These are phyloP conservation scores for Chalara sp. DNA, from an alignment of 2,329 filamentous ascomycete species.

Conservation along the genomic window DNA sequence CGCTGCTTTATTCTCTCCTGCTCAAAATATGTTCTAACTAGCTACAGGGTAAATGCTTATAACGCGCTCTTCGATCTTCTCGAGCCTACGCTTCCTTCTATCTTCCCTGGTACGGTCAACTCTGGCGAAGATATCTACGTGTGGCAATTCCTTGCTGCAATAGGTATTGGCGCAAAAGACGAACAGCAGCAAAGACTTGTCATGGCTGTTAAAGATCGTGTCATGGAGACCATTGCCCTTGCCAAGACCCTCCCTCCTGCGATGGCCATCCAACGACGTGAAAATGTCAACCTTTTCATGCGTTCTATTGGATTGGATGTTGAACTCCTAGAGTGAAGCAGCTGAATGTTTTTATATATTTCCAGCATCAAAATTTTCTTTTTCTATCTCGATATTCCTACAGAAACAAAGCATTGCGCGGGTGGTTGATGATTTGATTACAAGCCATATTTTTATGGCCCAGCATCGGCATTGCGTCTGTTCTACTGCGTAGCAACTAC, in stretches of 20 bases:
- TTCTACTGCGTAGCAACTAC: neutral
- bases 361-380: neutral
- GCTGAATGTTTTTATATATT: neutral
- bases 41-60: constrained; percentile 63
- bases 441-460: neutral
- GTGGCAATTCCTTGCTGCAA: constrained; percentile 94
- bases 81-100: constrained; percentile 73
- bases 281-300: constrained; percentile 98
- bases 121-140: constrained; percentile 91
- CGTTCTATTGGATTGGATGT: constrained; percentile 97
- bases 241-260: constrained; percentile 84
- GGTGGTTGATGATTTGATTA: neutral
- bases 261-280: constrained; percentile 75
- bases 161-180: constrained; percentile 86
- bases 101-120: constrained; percentile 89
- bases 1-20: constrained; percentile 5
- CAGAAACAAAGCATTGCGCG: neutral
- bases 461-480: neutral
- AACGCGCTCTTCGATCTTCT: constrained; percentile 80
- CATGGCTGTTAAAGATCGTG: constrained; percentile 92
- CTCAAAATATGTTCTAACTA: constrained; percentile 25
- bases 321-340: constrained; percentile 45
- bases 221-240: constrained; percentile 88
- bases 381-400: neutral
- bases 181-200: constrained; percentile 95